Percentiles rank a stretch among this genome's conserved stretches.
phyloP scores from a whole-genome alignment of 148 eudicot species.

The Vaccinium vitisidaea region DNA sequence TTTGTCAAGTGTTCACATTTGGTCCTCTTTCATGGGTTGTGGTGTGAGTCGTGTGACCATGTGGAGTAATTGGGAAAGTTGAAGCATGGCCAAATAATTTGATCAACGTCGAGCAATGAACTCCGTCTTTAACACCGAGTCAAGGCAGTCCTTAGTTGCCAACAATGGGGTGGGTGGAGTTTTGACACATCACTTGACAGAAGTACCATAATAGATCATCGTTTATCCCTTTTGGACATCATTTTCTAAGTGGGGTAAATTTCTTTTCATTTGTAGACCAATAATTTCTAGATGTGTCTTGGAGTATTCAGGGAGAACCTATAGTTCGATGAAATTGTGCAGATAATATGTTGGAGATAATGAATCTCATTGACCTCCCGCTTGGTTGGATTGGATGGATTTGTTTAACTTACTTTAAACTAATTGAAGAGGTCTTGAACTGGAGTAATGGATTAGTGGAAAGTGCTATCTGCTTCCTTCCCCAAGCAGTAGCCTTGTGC shows the following conservation, averaged over 20 bases:
- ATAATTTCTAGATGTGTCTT: background rate
- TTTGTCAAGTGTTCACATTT: background rate
- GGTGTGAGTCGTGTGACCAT: slow-evolving; percentile 1
- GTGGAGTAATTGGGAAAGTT: background rate
- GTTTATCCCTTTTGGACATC: background rate
- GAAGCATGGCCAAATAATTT: background rate
- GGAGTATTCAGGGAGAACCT: background rate
- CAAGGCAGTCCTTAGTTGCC: background rate
- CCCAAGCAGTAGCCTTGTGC: background rate
- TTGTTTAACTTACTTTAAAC: background rate
- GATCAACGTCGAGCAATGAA: background rate
- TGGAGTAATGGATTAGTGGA: background rate
- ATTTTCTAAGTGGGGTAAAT: background rate
- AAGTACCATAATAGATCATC: background rate
- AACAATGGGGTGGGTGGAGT: background rate
- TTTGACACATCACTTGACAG: background rate
- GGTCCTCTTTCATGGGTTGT: background rate
- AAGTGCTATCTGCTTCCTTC: background rate
- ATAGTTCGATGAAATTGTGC: background rate
- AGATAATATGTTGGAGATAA: background rate
- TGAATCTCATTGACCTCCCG: background rate
- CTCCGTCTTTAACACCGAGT: background rate
- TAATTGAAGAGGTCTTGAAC: background rate
- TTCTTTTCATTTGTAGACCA: background rate
- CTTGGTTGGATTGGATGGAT: background rate